phyloP scores from a whole-genome alignment of 1,139 yeast species.

The Hansenula sp. region DNA sequence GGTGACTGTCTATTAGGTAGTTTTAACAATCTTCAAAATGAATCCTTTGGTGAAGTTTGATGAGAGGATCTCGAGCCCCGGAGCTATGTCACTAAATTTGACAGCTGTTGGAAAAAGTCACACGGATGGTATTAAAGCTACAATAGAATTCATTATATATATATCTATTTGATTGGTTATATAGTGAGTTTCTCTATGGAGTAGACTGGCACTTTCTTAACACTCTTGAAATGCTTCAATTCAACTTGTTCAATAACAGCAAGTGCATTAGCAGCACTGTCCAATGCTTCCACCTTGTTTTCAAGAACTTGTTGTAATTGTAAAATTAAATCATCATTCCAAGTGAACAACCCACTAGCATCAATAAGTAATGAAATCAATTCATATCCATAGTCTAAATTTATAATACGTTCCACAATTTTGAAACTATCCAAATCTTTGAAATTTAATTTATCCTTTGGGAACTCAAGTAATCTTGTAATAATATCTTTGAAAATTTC shows the following conservation, averaged over 20 bases:
- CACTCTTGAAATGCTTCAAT: constrained; percentile 25
- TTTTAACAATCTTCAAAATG: no score
- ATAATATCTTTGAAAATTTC: constrained; percentile 68
- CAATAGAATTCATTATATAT: no score
- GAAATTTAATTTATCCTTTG: constrained; percentile 31
- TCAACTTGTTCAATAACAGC: constrained; percentile 52
- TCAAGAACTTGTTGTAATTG: constrained; percentile 42
- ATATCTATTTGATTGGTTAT: not conserved
- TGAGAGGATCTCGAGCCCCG: no score
- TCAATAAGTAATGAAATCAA: constrained; percentile 62
- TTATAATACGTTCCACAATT: constrained; percentile 37
- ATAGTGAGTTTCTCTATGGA: constrained; percentile 42
- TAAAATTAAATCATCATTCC: constrained; percentile 46
- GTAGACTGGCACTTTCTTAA: constrained; percentile 43
- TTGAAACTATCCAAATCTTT: constrained; percentile 22
- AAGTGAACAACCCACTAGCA: constrained; percentile 67
- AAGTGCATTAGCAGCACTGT: constrained; percentile 47
- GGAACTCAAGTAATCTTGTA: constrained; percentile 51
- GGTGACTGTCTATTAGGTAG: no score
- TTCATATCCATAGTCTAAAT: constrained; percentile 50
- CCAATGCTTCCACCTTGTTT: constrained; percentile 44
- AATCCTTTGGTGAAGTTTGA: no score
- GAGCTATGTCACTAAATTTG: no score
- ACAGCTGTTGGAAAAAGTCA: no score
- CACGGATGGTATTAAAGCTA: no score